Percentiles rank a stretch among this genome's conserved stretches.
These are phyloP conservation scores for Phellopilus nigrolimitatus DNA, from an alignment of 1,284 basidiomycete species.

Conservation along the genomic window DNA sequence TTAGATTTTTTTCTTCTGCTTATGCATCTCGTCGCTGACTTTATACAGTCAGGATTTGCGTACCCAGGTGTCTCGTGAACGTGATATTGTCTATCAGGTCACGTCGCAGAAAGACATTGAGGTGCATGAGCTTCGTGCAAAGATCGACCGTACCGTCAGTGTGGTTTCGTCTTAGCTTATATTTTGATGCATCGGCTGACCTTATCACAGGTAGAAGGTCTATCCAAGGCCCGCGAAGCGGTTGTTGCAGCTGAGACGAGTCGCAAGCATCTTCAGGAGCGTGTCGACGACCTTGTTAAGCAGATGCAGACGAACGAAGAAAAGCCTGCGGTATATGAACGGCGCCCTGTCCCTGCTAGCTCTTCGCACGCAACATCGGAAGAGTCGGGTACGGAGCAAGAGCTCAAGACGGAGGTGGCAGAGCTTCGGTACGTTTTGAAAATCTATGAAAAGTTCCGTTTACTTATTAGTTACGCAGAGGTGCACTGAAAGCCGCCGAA, in stretches of 20 bases:
- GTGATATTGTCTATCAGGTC: conserved; percentile 69
- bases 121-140: conserved; percentile 66
- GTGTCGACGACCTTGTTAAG: conserved; percentile 64
- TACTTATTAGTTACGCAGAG: conserved; percentile 38
- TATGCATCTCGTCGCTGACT: conserved; percentile 11
- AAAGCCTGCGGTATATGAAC: conserved; percentile 84
- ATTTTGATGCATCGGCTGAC: too few species aligned
- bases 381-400: conserved; percentile 63
- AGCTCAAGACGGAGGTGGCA: conserved; percentile 80
- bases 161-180: not conserved
- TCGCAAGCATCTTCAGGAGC: conserved; percentile 75
- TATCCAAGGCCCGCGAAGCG: conserved; percentile 67
- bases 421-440: conserved; percentile 61
- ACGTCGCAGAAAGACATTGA: conserved; percentile 80
- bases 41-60: conserved; percentile 64
- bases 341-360: conserved; percentile 43
- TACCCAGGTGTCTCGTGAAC: conserved; percentile 72
- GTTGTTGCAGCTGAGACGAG: conserved; percentile 76
- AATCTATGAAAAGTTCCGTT: not conserved
- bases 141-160: conserved; percentile 68
- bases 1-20: not conserved
- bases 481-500: conserved; percentile 69
- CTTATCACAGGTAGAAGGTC: conserved; percentile 49
- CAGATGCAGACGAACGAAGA: conserved; percentile 76
- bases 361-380: conserved; percentile 32